Percentiles rank a stretch among this genome's conserved stretches.
phyloP scores from a whole-genome alignment of 345 rosid genomes.

The Eucalyptus polybractea region DNA sequence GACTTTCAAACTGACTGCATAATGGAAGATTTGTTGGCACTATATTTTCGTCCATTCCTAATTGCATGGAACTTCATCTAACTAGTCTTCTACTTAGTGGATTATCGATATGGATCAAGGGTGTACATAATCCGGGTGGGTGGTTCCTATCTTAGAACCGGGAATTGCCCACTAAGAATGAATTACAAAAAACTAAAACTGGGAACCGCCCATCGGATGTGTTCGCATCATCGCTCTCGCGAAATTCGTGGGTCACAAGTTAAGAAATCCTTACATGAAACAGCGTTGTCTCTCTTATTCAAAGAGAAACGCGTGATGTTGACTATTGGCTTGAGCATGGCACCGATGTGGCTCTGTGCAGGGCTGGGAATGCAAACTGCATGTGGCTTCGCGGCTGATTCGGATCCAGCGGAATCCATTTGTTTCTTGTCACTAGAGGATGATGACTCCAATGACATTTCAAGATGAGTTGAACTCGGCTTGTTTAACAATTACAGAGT shows the following conservation, averaged over 20 bases:
- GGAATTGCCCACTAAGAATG: neutral
- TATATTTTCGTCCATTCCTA: too few species aligned
- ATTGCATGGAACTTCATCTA: too few species aligned
- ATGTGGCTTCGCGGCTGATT: neutral
- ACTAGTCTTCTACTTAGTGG: too few species aligned
- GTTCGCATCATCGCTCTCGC: neutral
- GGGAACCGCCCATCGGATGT: neutral
- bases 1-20: too few species aligned
- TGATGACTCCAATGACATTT: neutral
- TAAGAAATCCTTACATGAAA: neutral
- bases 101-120: neutral
- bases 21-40: too few species aligned
- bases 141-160: neutral
- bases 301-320: neutral
- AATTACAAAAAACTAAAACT: too few species aligned
- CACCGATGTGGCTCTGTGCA: conserved; percentile 2
- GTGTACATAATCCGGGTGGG: neutral
- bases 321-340: neutral
- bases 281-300: neutral
- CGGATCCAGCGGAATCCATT: neutral
- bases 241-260: neutral
- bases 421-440: neutral
- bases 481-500: neutral
- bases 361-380: neutral
- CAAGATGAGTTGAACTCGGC: neutral